Evolutionary conservation across 345 rosid genomes (phyloP), one percentile per base, ranked within the genome.

Genomic region (Moricandia moricandioides): DNA sequence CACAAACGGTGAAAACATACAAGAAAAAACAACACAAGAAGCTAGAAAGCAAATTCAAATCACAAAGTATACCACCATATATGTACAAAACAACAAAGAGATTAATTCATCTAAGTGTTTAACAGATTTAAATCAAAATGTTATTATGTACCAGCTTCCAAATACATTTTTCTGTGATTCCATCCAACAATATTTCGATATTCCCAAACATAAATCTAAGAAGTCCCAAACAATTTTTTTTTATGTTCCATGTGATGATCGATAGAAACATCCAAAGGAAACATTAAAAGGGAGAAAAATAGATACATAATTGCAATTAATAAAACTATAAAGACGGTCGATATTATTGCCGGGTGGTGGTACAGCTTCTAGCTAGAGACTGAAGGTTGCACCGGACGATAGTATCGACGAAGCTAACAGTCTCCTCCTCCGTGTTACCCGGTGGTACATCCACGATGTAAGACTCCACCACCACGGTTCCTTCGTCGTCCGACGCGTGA

Each of bases 301-400:
- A 77, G 62, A 64, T 74, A 78, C 70, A 67, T 67, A 73, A 37
- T 67, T 55, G 61, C 67, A 73, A 30, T 47, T 40, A 45, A 13
- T 9, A 40, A 60, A 12, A 57, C 61, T 57, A 57, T 14, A 49
- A 49, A 29, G 7, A 61, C 18, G 10, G 24, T 21, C 24, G 24
- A 21, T 21, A 72, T 72, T 59, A 72, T 72, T 40, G 59, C 30
- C 65, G 77, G 55, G 12, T 78, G 69, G 78, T 78, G 69, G 78
- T 67, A 40, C 51, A 45, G 51, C 69, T 78, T 68, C 78, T 33
- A 55, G 96, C 91, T 74, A 93, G 71, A 57, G 97, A 89, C 45
- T 86, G 92, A 57, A 93, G 82, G 74, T 93, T 93, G 82, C 96
- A 93, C 65, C 91, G 78, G 16, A 93, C 89, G 18, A 93, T 91